phyloP scores from a whole-genome alignment of 2,329 filamentous ascomycete species.

The Pleochaeta shiraiana region DNA sequence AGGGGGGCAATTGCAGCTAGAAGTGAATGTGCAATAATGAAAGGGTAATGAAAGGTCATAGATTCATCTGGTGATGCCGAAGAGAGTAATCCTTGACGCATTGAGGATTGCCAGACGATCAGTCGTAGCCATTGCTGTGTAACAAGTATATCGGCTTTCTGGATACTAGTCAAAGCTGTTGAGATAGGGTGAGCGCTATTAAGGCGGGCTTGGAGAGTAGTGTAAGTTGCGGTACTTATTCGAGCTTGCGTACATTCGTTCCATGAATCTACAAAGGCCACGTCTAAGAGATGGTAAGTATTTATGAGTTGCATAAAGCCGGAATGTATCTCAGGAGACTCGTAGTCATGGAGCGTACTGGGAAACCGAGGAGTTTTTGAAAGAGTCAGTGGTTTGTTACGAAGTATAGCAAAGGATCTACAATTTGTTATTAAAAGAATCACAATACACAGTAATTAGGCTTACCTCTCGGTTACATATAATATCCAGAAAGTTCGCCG shows the following conservation, averaged over 20 bases:
- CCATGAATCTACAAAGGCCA: constrained; percentile 40
- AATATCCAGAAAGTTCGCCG: constrained; percentile 39
- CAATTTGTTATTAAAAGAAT: neutral
- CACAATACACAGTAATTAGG: neutral
- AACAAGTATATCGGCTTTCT: constrained; percentile 45
- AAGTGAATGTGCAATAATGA: constrained; percentile 37
- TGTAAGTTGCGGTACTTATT: constrained; percentile 15
- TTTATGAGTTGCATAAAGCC: constrained; percentile 39
- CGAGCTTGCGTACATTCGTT: constrained; percentile 32
- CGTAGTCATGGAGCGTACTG: constrained; percentile 28
- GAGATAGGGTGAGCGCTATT: constrained; percentile 18
- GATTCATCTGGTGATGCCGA: constrained; percentile 33
- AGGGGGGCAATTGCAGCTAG: constrained; percentile 23
- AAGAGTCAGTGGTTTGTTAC: constrained; percentile 39
- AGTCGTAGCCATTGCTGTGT: constrained; percentile 50
- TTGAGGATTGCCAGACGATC: constrained; percentile 52
- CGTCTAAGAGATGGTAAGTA: constrained; percentile 39
- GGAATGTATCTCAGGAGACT: constrained; percentile 28
- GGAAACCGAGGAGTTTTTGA: constrained; percentile 35
- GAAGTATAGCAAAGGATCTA: constrained; percentile 40
- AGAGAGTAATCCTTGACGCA: constrained; percentile 40
- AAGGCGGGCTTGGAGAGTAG: constrained; percentile 31
- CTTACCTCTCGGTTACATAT: constrained; percentile 36
- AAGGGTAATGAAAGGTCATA: constrained; percentile 38
- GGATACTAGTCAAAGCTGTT: constrained; percentile 30